Conservation (phyloP, 1,139 yeast species). For the Nadsonia starkeyi-henricii region DNA sequence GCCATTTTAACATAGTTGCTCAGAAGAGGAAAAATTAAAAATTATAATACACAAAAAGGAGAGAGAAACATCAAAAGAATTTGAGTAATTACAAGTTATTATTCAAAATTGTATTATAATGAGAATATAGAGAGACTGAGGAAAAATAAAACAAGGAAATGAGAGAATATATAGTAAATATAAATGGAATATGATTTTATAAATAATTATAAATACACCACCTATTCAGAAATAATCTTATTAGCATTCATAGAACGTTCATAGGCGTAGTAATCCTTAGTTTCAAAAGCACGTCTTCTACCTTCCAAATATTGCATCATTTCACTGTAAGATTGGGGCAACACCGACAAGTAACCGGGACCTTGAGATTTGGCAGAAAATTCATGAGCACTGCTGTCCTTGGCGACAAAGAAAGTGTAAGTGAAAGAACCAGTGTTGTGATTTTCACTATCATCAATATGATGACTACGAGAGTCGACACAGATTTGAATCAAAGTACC, state of each 20-base stretch:
- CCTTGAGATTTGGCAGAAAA: slow-evolving; percentile 14
- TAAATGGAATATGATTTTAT: too few species aligned
- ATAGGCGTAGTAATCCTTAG: slow-evolving; percentile 38
- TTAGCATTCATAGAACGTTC: background rate
- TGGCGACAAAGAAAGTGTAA: slow-evolving; percentile 62
- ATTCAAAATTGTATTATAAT: too few species aligned
- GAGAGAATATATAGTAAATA: too few species aligned
- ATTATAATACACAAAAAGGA: too few species aligned
- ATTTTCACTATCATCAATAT: slow-evolving; percentile 43
- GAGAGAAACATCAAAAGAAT: too few species aligned
- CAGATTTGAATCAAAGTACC: slow-evolving; percentile 83
- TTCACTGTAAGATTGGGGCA: slow-evolving; percentile 79
- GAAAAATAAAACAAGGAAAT: too few species aligned
- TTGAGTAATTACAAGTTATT: too few species aligned
- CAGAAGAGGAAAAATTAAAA: too few species aligned
- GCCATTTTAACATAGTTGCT: too few species aligned
- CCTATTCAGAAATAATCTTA: slow-evolving; percentile 13
- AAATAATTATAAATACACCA: too few species aligned
- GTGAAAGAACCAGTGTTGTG: slow-evolving; percentile 78
- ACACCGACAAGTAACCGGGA: slow-evolving; percentile 42
- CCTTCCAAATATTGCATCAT: slow-evolving; percentile 89
- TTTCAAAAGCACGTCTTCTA: slow-evolving; percentile 74
- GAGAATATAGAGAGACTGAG: too few species aligned
- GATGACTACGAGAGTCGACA: slow-evolving; percentile 68
- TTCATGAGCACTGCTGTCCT: slow-evolving; percentile 10